Evolutionary conservation across 257 asterid species (phyloP).

Genomic region (Verbascum thapsus): DNA sequence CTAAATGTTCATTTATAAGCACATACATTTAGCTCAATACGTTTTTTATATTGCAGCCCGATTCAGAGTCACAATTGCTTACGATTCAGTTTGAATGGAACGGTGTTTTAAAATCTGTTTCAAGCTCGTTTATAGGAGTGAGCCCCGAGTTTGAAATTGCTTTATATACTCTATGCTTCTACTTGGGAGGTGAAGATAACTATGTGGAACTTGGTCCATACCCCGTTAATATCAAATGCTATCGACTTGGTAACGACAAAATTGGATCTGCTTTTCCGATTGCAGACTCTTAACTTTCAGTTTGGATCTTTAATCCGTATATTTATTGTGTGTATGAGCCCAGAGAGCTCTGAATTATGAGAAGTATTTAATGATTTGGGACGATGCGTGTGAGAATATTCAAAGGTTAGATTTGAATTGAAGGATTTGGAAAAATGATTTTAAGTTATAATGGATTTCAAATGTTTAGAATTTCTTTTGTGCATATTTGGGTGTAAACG

Average conservation of each 20-base stretch:
- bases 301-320: background rate
- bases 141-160: slow-evolving; percentile 97
- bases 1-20: background rate
- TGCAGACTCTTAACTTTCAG: slow-evolving; percentile 51
- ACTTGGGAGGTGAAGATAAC: slow-evolving; percentile 77
- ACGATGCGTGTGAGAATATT: background rate
- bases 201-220: slow-evolving; percentile 82
- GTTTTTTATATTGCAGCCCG: slow-evolving; percentile 62
- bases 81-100: slow-evolving; percentile 96
- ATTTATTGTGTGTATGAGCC: slow-evolving; percentile 8
- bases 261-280: slow-evolving; percentile 89
- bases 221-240: slow-evolving; percentile 78
- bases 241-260: slow-evolving; percentile 64
- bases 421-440: too few species aligned
- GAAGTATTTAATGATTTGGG: background rate
- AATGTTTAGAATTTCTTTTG: too few species aligned
- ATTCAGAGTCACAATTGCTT: slow-evolving; percentile 77
- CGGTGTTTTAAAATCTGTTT: slow-evolving; percentile 85
- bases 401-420: too few species aligned
- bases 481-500: too few species aligned
- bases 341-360: background rate
- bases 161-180: slow-evolving; percentile 79
- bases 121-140: slow-evolving; percentile 87
- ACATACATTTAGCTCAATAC: background rate
- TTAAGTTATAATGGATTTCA: too few species aligned